Conservation (phyloP, 805 yeast species). For the Myxozyma kluyveri region DNA sequence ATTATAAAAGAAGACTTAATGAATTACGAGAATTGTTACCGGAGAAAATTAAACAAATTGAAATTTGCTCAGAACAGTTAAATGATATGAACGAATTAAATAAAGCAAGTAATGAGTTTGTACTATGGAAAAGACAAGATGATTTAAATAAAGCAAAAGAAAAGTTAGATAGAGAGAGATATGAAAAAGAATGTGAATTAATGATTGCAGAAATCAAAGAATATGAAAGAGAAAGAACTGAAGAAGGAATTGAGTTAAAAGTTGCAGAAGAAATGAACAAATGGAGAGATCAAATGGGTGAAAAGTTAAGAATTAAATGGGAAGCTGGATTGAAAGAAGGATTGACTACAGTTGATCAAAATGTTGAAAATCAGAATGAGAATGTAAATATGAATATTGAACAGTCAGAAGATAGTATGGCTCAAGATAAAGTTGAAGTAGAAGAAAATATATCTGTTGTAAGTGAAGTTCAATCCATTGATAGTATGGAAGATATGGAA, state of each 20-base stretch:
- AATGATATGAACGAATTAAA: conserved; percentile 10
- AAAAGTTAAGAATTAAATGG: conserved; percentile 20
- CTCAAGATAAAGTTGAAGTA: not conserved
- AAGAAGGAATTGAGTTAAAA: conserved; percentile 18
- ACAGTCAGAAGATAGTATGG: not conserved
- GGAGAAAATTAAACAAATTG: conserved; percentile 6
- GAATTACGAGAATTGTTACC: conserved; percentile 14
- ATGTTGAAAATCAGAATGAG: too few relatives aligned
- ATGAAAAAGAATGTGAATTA: conserved; percentile 18
- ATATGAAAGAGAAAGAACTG: conserved; percentile 25
- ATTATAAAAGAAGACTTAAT: conserved; percentile 15
- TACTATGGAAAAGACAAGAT: conserved; percentile 23
- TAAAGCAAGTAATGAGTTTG: conserved; percentile 16
- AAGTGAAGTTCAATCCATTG: too few relatives aligned
- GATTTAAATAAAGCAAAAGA: conserved; percentile 18
- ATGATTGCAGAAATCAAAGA: conserved; percentile 17
- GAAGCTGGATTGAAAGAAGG: too few relatives aligned
- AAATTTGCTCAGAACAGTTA: conserved; percentile 13
- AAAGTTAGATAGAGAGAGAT: conserved; percentile 24
- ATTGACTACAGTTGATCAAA: too few relatives aligned
- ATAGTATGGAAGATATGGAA: too few relatives aligned
- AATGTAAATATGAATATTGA: too few relatives aligned
- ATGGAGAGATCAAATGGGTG: conserved; percentile 18
- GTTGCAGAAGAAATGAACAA: conserved; percentile 24
- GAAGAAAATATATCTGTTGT: not conserved